Evolutionary conservation across 2,329 filamentous ascomycete genomes (phyloP).

Genomic region (Boeremia lycopersici): DNA sequence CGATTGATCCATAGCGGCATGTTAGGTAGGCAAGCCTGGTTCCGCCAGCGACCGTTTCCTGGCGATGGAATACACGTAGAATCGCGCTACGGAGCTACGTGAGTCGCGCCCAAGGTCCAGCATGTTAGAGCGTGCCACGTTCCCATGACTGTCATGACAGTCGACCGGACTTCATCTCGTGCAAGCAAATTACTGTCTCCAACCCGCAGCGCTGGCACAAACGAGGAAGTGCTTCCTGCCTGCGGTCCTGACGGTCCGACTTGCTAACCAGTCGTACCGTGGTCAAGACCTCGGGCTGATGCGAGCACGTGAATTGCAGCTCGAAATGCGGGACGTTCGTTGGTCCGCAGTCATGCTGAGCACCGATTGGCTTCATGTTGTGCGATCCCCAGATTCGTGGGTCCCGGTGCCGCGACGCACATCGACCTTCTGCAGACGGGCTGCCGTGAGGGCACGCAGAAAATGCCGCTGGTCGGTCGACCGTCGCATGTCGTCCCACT

Average conservation of each 20-base stretch:
- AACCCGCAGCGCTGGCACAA: not conserved
- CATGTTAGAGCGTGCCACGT: not conserved
- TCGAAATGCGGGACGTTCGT: not conserved
- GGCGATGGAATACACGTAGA: constrained; percentile 9
- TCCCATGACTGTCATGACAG: not conserved
- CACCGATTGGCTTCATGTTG: constrained; percentile 21
- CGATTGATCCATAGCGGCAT: not conserved
- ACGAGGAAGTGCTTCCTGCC: not conserved
- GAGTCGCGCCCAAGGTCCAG: not conserved
- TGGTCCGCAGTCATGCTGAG: not conserved
- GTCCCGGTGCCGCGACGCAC: constrained; percentile 32
- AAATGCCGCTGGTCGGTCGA: constrained; percentile 18
- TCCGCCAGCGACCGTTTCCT: constrained; percentile 4
- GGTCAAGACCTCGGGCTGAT: not conserved
- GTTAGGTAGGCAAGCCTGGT: not conserved
- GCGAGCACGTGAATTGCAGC: constrained; percentile 21
- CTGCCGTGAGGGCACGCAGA: constrained; percentile 23
- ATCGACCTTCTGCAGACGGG: constrained; percentile 11
- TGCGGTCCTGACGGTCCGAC: constrained; percentile 17
- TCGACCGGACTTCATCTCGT: not conserved
- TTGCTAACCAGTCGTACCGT: constrained; percentile 15
- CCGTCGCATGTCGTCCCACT: constrained; percentile 4
- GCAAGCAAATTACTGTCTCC: not conserved
- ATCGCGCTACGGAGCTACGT: constrained; percentile 1
- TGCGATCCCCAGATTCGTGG: constrained; percentile 21